A percentile compares a stretch with the other conserved stretches of the same genome.
Conservation (phyloP, 129 eudicot species). For the carrot (Daucus carota) region DH1_v3.0 NC_030383.2:9294001-9294500, state of each 20-base stretch:
- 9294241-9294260: slow-evolving; percentile 43
- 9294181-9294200: slow-evolving; percentile 53
- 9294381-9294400: slow-evolving; percentile 46
- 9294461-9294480: slow-evolving; percentile 43
- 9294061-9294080: slow-evolving; percentile 28
- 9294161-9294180: slow-evolving; percentile 63
- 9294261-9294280: slow-evolving; percentile 68
- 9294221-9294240: slow-evolving; percentile 41
- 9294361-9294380: slow-evolving; percentile 48
- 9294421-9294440: slow-evolving; percentile 61
- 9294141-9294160: slow-evolving; percentile 50
- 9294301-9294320: slow-evolving; percentile 80
- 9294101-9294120: slow-evolving; percentile 27
- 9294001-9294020: slow-evolving; percentile 14
- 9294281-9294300: slow-evolving; percentile 70
- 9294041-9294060: slow-evolving; percentile 14
- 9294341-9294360: slow-evolving; percentile 71
- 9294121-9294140: slow-evolving; percentile 53
- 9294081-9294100: slow-evolving; percentile 18
- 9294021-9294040: slow-evolving; percentile 18
- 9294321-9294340: slow-evolving; percentile 67
- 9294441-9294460: slow-evolving; percentile 55
- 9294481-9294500: slow-evolving; percentile 62
- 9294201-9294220: slow-evolving; percentile 55
- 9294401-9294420: slow-evolving; percentile 55